These are phyloP conservation scores for Capronia coronata DNA, from an alignment of 2,329 filamentous ascomycete genomes.

Conservation along the genomic window DNA sequence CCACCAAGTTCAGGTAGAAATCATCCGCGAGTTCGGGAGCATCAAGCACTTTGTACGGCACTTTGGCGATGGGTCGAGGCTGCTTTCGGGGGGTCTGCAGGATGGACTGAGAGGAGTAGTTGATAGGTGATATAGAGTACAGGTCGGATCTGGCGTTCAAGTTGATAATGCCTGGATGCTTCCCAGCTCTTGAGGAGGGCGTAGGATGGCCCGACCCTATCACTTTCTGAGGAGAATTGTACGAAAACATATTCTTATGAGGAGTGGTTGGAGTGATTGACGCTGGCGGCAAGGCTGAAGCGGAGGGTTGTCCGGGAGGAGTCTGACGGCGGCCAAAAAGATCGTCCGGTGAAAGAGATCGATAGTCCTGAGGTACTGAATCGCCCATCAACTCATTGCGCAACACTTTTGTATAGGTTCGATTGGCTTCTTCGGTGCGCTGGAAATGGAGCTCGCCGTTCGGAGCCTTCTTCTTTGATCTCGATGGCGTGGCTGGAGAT, in stretches of 20 bases:
- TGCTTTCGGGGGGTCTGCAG: slow-evolving; percentile 83
- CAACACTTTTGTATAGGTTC: slow-evolving; percentile 80
- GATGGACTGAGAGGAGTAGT: slow-evolving; percentile 88
- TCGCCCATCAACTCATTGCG: slow-evolving; percentile 88
- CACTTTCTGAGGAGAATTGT: slow-evolving; percentile 65
- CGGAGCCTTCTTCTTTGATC: slow-evolving; percentile 73
- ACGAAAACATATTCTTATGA: slow-evolving; percentile 94
- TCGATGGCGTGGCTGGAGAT: slow-evolving; percentile 84
- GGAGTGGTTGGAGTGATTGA: slow-evolving; percentile 85
- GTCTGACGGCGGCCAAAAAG: slow-evolving; percentile 63
- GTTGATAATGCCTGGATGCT: slow-evolving; percentile 63
- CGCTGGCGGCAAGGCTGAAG: slow-evolving; percentile 60
- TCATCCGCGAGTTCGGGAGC: slow-evolving; percentile 94
- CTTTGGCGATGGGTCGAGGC: slow-evolving; percentile 84
- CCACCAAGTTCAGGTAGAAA: slow-evolving; percentile 94
- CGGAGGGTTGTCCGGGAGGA: slow-evolving; percentile 61
- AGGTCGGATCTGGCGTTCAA: slow-evolving; percentile 85
- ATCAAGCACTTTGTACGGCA: slow-evolving; percentile 95
- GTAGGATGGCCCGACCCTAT: slow-evolving; percentile 75
- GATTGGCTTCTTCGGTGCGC: slow-evolving; percentile 83
- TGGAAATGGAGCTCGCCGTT: slow-evolving; percentile 92
- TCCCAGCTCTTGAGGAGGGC: slow-evolving; percentile 81
- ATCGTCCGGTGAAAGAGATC: slow-evolving; percentile 25
- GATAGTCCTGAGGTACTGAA: slow-evolving; percentile 74
- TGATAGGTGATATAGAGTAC: slow-evolving; percentile 90